Evolutionary conservation across 805 yeast genomes (phyloP).

Genomic region (Ogataea pilisensis): DNA sequence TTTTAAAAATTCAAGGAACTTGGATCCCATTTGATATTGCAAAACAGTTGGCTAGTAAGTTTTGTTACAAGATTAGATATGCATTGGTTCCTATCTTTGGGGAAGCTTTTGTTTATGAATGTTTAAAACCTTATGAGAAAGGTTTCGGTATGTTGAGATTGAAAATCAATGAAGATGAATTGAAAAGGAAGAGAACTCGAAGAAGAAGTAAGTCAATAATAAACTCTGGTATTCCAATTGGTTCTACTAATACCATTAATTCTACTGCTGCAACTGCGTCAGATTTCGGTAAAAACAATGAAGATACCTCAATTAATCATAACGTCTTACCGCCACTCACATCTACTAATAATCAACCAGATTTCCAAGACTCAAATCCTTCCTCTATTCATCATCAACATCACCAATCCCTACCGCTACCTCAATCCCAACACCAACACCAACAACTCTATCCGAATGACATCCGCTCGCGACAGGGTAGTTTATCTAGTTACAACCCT

Average conservation of each 20-base stretch:
- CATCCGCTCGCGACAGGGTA: not conserved
- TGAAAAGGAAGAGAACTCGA: conserved; percentile 21
- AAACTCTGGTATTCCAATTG: not conserved
- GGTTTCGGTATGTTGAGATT: conserved; percentile 63
- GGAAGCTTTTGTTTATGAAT: conserved; percentile 53
- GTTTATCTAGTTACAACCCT: not conserved
- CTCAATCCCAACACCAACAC: not conserved
- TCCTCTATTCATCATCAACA: not conserved
- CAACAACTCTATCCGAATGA: not conserved
- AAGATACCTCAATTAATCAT: not conserved
- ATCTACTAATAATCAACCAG: not conserved
- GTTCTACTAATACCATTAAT: not conserved
- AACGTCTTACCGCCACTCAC: not conserved
- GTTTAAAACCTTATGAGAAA: conserved; percentile 53
- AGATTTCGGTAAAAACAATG: not conserved
- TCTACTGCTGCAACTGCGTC: not conserved
- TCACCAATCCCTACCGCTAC: not conserved
- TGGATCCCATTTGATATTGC: conserved; percentile 81
- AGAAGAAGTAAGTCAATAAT: conserved; percentile 16
- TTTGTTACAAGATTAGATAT: conserved; percentile 74
- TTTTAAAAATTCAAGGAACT: conserved; percentile 88
- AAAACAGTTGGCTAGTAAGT: conserved; percentile 59
- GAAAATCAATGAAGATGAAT: conserved; percentile 28
- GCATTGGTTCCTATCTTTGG: conserved; percentile 82
- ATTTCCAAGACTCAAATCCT: not conserved